Conservation (phyloP, 2,329 filamentous ascomycete genomes). For the Aspergillus melleus region DNA sequence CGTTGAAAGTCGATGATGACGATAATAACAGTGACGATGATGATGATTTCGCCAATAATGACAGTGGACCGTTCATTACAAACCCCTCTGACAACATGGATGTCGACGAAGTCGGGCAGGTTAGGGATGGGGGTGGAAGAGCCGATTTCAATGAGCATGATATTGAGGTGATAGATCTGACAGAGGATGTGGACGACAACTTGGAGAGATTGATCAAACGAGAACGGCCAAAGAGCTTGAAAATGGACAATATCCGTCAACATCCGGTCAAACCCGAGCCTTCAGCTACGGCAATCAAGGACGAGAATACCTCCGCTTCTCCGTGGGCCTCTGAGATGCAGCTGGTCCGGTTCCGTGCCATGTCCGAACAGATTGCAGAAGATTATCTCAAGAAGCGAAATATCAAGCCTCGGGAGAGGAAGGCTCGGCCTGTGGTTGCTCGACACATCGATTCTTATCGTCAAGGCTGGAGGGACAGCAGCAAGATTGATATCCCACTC, state of each 20-base stretch:
- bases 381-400: slow-evolving; percentile 18
- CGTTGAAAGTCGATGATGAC: background rate
- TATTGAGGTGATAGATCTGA: slow-evolving; percentile 18
- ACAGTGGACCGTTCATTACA: background rate
- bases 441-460: slow-evolving; percentile 6
- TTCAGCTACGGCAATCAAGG: background rate
- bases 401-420: slow-evolving; percentile 11
- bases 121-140: background rate
- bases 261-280: background rate
- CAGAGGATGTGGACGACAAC: slow-evolving; percentile 13
- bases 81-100: slow-evolving; percentile 1
- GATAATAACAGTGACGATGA: background rate
- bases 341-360: slow-evolving; percentile 19
- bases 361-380: slow-evolving; percentile 19
- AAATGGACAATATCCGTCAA: background rate
- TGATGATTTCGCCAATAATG: slow-evolving; percentile 1
- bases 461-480: slow-evolving; percentile 9
- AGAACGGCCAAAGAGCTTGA: slow-evolving; percentile 1
- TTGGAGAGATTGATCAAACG: slow-evolving; percentile 12
- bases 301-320: slow-evolving; percentile 5
- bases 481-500: slow-evolving; percentile 1
- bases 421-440: background rate
- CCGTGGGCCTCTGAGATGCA: slow-evolving; percentile 17
- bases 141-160: slow-evolving; percentile 17
- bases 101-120: slow-evolving; percentile 1